Evolutionary conservation across 176 grass and related monocot genomes (phyloP), one percentile per base, ranked within the genome.

Genomic region (Juncus effusus): DNA sequence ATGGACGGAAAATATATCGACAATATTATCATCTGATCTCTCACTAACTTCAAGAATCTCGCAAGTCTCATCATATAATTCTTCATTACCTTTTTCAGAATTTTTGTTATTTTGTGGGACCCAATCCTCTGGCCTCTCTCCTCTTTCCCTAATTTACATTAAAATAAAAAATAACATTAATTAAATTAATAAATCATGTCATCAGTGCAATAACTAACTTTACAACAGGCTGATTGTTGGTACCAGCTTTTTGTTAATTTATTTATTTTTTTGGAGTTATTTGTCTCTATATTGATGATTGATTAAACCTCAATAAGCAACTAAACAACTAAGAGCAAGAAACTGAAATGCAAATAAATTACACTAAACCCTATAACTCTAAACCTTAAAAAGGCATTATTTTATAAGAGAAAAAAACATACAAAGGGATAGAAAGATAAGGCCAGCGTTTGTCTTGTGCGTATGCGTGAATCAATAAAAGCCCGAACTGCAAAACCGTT

Each of bases 101-200:
- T 59, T 28, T 28, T 28, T 44, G 63, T 69, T 60, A 62, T 71
- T 77, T 67, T 67, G 41, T 47, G 92, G 92, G 78, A 88, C 87
- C 92, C 87, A 96, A 51, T 96, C 92, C 78, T 91, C 87, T 75
- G 92, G 92, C 55, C 87, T 91, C n/a, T 88, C 79, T 56, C 74
- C 54, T 80, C 79, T 83, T 68, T 13, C 7, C 15, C 92, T 91
- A 69, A 77, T 81, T 65, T n/a, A 40, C 65, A 37, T 13, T 42
- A 84, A 15, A 79, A 69, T 13, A 54, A 84, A 15, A 79, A 69
- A 56, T 73, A 63, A 69, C 16, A 2, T 13, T 55, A 71, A 57
- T n/a, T 13, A 58, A 57, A 57, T 70, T 70, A 38, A n/a, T 55
- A 68, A 44, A 19, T 35, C 10, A 28, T 28, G 19, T 28, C 0